Base-by-base conservation (phyloP, 1,139 yeast species). In the Taphrina wiesneri region DNA sequence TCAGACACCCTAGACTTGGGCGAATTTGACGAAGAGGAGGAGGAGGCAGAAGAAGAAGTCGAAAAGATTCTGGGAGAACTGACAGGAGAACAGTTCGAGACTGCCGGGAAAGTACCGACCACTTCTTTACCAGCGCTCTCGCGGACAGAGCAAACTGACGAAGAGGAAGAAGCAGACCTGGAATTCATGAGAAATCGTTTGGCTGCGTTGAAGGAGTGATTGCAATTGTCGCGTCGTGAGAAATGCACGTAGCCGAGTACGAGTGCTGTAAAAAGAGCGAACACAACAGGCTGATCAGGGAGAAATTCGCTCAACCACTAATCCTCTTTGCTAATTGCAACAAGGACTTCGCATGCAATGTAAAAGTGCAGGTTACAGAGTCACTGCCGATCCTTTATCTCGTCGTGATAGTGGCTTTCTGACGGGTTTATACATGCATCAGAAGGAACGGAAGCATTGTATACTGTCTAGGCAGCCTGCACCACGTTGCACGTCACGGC, bases 111-210 rank as follows among this genome's bases (percentile, higher is more conserved):
- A 71, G 75, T 82, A 71, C 83, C 84, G 19, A 75, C 73, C 2
- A 70, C 70, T 25, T 67, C 70, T 34, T 13, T 41, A 15, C 36
- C 26, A 9, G 49, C 25, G 9, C 23, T 25, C 5, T 7, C 36
- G 17, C 54, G 28, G 54, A 9, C 54, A n/a, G 36, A 49, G 1
- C 53, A 39, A 6, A 17, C 52, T 1, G 82, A 78, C 54, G 78
- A 75, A 39, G 87, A 83, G 47, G 90, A 85, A 53, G 91, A 86
- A 65, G 95, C 89, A 70, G 88, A 84, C 69, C 79, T 93, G 69
- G 86, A 85, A 71, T 92, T 86, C 72, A 93, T 93, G 97, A 82
- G 96, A 70, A 93, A 92, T 74, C 80, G 98, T 67, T 80, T 93
- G 66, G 86, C 82, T 73, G 98, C 97, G 0, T 78, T 93, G 69